Base-by-base conservation (phyloP, 2,329 filamentous ascomycete species). In the Alternaria sp. region DNA sequence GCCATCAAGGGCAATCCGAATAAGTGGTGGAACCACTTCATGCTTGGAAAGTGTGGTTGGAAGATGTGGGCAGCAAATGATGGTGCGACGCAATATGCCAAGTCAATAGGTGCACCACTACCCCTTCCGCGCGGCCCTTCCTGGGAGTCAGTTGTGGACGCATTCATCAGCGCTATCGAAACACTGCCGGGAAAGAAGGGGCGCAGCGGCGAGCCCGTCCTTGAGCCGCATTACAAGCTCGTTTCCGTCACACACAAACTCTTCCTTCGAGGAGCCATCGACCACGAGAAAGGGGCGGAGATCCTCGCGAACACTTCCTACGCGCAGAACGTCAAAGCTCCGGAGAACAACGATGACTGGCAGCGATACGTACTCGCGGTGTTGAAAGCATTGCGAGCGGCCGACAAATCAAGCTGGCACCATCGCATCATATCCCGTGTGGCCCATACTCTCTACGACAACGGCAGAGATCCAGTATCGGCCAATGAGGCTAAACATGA, bases 401-500 rank as follows among this genome's bases (percentile, higher is more conserved):
- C 93, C 64, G 94, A 97, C 80, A 96, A 97, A 82, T 91, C 92
- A 1, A 95, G 96, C 72, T 97, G 94, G 94, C 94, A 97, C 75
- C 94, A 97, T 77, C 91, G 94, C 19, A 93, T 97, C 81, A 92
- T 93, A 57, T 90, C 91, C 74, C 89, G 93, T 23, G 90, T 87
- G 66, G 89, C 88, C 6, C 85, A 86, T 67, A 83, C 90, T 44
- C 81, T 90, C 7, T 91, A 88, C 68, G 85, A 90, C 61, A 85
- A 86, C 44, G 77, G 81, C 3, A 82, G 83, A 51, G 83, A 84
- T 55, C 79, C 85, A n/a, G 72, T 83, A 68, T 83, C 85, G 11
- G 85, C 85, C 6, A 79, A 85, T 13, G 87, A 86, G 30, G 90
- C 91, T 21, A 94, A 93, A 70, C 87, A 90, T 73, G 92, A 95